Evolutionary conservation across 768 basidiomycete genomes (phyloP).

Genomic region (Lactarius sanguifluus): DNA sequence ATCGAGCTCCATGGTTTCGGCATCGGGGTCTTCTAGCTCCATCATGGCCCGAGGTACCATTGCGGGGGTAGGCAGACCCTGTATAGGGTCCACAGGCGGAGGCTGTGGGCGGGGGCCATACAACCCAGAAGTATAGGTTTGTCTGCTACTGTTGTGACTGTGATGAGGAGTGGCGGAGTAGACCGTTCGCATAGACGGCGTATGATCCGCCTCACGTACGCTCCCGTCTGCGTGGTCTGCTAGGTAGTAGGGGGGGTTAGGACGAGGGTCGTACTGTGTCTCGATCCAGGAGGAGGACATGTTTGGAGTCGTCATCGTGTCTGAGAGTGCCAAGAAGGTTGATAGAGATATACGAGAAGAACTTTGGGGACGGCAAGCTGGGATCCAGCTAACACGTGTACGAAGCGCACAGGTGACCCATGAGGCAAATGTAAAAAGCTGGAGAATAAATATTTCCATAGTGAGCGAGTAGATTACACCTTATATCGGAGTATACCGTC

Average conservation of each 20-base stretch:
- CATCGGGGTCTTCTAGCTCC: slow-evolving; percentile 24
- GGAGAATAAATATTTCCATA: neutral
- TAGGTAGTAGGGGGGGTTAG: neutral
- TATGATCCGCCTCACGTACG: slow-evolving; percentile 17
- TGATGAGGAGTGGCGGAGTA: slow-evolving; percentile 15
- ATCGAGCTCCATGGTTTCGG: slow-evolving; percentile 23
- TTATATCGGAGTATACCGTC: neutral
- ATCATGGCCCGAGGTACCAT: neutral
- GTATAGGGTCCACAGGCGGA: slow-evolving; percentile 10
- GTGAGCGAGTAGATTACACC: neutral
- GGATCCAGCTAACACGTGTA: slow-evolving; percentile 24
- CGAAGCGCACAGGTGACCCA: slow-evolving; percentile 24
- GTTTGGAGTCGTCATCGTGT: neutral
- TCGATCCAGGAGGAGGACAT: slow-evolving; percentile 23
- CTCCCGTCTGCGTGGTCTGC: slow-evolving; percentile 10
- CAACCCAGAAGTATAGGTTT: slow-evolving; percentile 11
- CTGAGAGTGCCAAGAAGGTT: neutral
- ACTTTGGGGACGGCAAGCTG: slow-evolving; percentile 5
- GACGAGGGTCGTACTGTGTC: slow-evolving; percentile 10
- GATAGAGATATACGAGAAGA: slow-evolving; percentile 13
- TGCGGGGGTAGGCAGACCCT: slow-evolving; percentile 11
- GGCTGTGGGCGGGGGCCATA: slow-evolving; percentile 26
- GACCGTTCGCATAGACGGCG: neutral
- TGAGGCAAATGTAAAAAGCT: slow-evolving; percentile 16
- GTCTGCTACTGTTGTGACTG: slow-evolving; percentile 25